A percentile compares a stretch with the other conserved stretches of the same genome.
Conservation (phyloP, 495 filamentous ascomycete species). For the Aspergillus asperescens region DNA sequence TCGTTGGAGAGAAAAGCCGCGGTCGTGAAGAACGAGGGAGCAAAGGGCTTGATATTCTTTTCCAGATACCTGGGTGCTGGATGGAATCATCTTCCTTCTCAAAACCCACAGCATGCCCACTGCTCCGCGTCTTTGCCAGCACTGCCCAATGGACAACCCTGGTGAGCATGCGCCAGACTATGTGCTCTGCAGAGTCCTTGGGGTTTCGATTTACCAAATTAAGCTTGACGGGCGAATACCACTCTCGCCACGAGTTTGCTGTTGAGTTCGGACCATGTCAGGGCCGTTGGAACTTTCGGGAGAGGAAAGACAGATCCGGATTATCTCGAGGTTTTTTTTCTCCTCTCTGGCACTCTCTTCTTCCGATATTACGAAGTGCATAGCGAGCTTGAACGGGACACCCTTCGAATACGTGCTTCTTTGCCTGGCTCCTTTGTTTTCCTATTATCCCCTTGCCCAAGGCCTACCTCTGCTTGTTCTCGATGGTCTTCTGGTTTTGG, state of each 20-base stretch:
- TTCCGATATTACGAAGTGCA: slow-evolving; percentile 22
- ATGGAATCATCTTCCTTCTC: slow-evolving; percentile 16
- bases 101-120: slow-evolving; percentile 17
- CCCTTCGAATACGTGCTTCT: neutral
- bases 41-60: slow-evolving; percentile 22
- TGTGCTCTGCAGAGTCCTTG: slow-evolving; percentile 24
- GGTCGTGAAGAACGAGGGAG: slow-evolving; percentile 13
- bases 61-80: slow-evolving; percentile 14
- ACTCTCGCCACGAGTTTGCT: slow-evolving; percentile 35
- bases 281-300: slow-evolving; percentile 23
- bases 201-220: slow-evolving; percentile 23
- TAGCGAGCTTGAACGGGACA: slow-evolving; percentile 30
- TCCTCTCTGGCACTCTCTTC: neutral
- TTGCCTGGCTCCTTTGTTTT: neutral
- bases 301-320: neutral
- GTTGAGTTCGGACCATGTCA: slow-evolving; percentile 30
- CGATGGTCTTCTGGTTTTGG: neutral
- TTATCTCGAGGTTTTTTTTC: neutral
- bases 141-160: slow-evolving; percentile 23
- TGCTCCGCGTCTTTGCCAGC: slow-evolving; percentile 19
- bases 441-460: neutral
- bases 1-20: neutral
- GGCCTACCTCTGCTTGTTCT: neutral
- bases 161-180: slow-evolving; percentile 22
- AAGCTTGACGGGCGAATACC: slow-evolving; percentile 23